Evolutionary conservation across 192 early-diverging fungal species (phyloP).

Genomic region (Coemansia umbellata): DNA sequence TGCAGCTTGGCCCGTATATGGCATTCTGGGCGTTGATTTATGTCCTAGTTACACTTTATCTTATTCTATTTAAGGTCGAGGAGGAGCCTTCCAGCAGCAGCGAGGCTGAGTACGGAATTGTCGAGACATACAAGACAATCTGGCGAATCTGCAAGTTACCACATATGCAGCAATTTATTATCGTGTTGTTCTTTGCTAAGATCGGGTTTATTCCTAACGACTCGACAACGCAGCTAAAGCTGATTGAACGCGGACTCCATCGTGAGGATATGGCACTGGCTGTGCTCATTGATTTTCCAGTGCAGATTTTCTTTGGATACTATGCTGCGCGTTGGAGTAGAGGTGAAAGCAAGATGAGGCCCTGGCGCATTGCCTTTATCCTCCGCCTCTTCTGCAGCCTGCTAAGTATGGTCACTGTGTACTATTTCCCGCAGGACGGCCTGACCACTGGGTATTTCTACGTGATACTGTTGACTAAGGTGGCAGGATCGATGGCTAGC

Average conservation of each 20-base stretch:
- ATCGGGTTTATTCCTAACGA: constrained; percentile 97
- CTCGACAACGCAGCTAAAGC: constrained; percentile 87
- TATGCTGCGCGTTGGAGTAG: constrained; percentile 95
- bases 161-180: constrained; percentile 84
- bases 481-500: constrained; percentile 81
- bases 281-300: constrained; percentile 92
- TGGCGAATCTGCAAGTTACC: constrained; percentile 77
- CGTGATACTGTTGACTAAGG: constrained; percentile 72
- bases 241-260: constrained; percentile 90
- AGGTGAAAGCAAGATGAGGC: constrained; percentile 76
- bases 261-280: constrained; percentile 94
- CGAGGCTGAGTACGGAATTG: constrained; percentile 62
- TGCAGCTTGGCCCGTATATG: constrained; percentile 84
- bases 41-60: constrained; percentile 77
- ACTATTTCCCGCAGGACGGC: constrained; percentile 66
- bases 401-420: constrained; percentile 81
- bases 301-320: constrained; percentile 96
- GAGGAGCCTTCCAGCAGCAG: constrained; percentile 47
- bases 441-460: constrained; percentile 69
- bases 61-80: constrained; percentile 78
- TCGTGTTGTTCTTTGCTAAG: constrained; percentile 80
- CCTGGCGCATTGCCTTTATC: constrained; percentile 92
- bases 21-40: constrained; percentile 93
- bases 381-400: constrained; percentile 75
- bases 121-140: constrained; percentile 83